These are phyloP conservation scores for Verticillium zaregamsianum DNA, from an alignment of 2,329 filamentous ascomycete species.

Conservation along the genomic window DNA sequence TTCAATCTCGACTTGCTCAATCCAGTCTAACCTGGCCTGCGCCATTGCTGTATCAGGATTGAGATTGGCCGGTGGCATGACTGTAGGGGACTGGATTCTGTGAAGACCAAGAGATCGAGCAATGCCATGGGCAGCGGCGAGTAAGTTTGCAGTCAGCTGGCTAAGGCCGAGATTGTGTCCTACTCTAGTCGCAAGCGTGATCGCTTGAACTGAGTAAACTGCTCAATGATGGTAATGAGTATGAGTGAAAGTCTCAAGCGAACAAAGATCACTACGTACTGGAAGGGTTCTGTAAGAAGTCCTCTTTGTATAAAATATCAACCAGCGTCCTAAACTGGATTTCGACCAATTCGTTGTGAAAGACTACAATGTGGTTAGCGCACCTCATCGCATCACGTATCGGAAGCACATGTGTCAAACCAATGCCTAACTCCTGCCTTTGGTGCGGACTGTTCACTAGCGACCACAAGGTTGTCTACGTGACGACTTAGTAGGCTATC, in stretches of 20 bases:
- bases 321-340: slow-evolving; percentile 25
- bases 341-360: slow-evolving; percentile 11
- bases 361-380: background rate
- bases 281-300: slow-evolving; percentile 24
- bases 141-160: slow-evolving; percentile 27
- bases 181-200: slow-evolving; percentile 29
- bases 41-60: background rate
- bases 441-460: slow-evolving; percentile 16
- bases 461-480: slow-evolving; percentile 13
- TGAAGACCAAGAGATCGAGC: slow-evolving; percentile 24
- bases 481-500: background rate
- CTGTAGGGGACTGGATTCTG: slow-evolving; percentile 11
- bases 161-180: slow-evolving; percentile 32
- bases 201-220: slow-evolving; percentile 28
- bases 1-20: slow-evolving; percentile 21
- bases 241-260: no score
- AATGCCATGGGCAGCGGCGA: slow-evolving; percentile 29
- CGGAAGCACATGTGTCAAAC: background rate
- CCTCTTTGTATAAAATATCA: slow-evolving; percentile 22
- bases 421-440: background rate
- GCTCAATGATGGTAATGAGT: background rate
- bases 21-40: slow-evolving; percentile 3
- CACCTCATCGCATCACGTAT: background rate
- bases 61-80: background rate
- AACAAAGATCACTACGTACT: background rate